Base-by-base conservation (phyloP, 495 filamentous ascomycete species). In the Mycothermus thermophilus region DNA sequence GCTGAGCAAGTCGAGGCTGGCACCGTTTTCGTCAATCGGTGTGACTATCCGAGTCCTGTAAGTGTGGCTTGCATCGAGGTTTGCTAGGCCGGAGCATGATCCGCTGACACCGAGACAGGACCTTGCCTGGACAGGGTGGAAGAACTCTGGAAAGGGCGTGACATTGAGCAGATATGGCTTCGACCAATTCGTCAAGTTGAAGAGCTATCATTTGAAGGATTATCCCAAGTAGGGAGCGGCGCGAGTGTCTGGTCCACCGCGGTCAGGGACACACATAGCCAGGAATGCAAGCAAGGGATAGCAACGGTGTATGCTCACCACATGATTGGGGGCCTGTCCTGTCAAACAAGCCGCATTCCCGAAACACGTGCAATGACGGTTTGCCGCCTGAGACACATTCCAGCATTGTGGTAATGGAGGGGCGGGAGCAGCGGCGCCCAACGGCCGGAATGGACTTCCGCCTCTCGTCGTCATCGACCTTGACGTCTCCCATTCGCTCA, bases 71-170 rank as follows among this genome's bases (percentile, higher is more conserved):
- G 13, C 6, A 21, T 1, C 4, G 9, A 8, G 8, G 2, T 27
- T 15, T 5, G 9, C 13, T 5, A 10, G 14, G 22, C 28, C n/a
- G n/a, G n/a, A n/a, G n/a, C n/a, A n/a, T n/a, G n/a, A 29, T 5
- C 22, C 16, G 32, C 45, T 35, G 15, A 47, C 42, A 29, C 25
- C 24, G 25, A 41, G 26, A 24, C 32, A 92, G 79, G 90, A 97
- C 57, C 79, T 97, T 31, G 90, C 90, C 9, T 97, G 90, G 90
- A 86, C 83, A 2, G 90, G 90, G 4, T 95, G 87, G 88, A 97
- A 97, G 64, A 80, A 87, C 46, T 93, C 84, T 16, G 90, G 90
- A 27, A 80, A 83, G 51, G 90, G 90, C 18, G 77, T 79, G 34
- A 95, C 87, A 1, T 57, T 97, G 52, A 90, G 86, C 54, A 81